Base-by-base conservation (phyloP, 2,329 filamentous ascomycete genomes). In the Myriosclerotinia scirpicola region DNA sequence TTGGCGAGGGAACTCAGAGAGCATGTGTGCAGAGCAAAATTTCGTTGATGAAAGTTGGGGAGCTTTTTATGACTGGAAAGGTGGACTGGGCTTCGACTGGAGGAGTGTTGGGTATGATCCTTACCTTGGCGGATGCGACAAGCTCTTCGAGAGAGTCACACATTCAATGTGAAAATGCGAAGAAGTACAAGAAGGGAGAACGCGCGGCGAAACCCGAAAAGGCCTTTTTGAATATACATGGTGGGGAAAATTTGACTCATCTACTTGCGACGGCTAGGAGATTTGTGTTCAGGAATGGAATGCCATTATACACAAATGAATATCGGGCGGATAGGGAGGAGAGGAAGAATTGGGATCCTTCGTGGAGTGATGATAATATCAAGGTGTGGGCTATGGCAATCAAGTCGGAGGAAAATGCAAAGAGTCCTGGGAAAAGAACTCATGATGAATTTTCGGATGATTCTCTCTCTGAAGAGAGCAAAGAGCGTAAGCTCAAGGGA, bases 1-100 rank as follows among this genome's bases (percentile, higher is more conserved):
- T 94, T 20, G 81, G 87, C 12, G 95, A 99, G 78, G 95, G 94
- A 20, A 90, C 90, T 0, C 95, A 98, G 80, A 85, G 95, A 67
- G 87, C 88, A 82, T 90, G 75, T 30, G 68, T 74, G 56, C 75
- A 77, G 78, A 85, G 89, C 70, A 90, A 87, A 66, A 76, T 89
- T 12, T 81, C 83, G 44, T 74, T 96, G 71, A 78, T 82, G 38
- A 89, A 89, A 75, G 81, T 92, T 0, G 85, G 87, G 56, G 87
- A 96, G 73, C 81, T 97, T 67, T 97, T 99, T 77, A 77, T 99
- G 67, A 91, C 91, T 0, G 95, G 95, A 3, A 83, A 82, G 52
- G 85, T 90, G 52, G 83, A 87, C 76, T 97, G 93, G 92, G 80
- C 81, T 40, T 90, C 86, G 73, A 85, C 86, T 44, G 95, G 95